These are phyloP conservation scores for Geosmithia morbida DNA, from an alignment of 2,329 filamentous ascomycete species.

Conservation along the genomic window DNA sequence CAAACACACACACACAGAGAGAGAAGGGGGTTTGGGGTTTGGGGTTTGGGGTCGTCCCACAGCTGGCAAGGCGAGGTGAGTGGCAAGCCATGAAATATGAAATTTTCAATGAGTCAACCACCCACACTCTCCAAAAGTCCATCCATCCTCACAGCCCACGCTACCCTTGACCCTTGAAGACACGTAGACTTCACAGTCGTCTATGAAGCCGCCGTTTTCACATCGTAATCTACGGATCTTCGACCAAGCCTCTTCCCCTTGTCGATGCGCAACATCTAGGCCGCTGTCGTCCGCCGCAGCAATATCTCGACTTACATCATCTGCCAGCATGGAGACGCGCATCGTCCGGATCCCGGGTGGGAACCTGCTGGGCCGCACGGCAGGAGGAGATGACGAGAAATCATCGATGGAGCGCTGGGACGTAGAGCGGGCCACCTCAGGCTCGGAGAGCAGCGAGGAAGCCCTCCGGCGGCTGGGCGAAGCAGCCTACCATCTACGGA, in stretches of 20 bases:
- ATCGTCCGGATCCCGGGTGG: conserved; percentile 19
- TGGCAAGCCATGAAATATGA: not conserved
- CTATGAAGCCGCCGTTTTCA: not conserved
- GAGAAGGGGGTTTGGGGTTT: no score
- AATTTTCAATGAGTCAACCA: not conserved
- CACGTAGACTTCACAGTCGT: not conserved
- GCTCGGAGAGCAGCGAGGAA: conserved; percentile 7
- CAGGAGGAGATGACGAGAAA: conserved; percentile 3
- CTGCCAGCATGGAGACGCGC: conserved; percentile 21
- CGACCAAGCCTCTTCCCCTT: not conserved
- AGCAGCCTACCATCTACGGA: conserved; percentile 52
- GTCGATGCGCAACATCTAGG: not conserved
- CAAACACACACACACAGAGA: no score
- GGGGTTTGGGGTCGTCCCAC: no score
- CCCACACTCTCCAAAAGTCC: not conserved
- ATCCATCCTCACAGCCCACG: not conserved
- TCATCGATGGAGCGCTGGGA: conserved; percentile 27
- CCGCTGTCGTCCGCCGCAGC: not conserved
- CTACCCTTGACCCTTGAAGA: not conserved
- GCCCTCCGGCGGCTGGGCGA: conserved; percentile 33
- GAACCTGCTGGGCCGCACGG: conserved; percentile 19
- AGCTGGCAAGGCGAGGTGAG: not conserved
- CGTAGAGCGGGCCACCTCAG: conserved; percentile 10
- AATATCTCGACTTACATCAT: not conserved
- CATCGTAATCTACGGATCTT: not conserved